These are phyloP conservation scores for Ostreobium quekettii DNA, from an alignment of 139 green algal species.

Conservation along the genomic window DNA sequence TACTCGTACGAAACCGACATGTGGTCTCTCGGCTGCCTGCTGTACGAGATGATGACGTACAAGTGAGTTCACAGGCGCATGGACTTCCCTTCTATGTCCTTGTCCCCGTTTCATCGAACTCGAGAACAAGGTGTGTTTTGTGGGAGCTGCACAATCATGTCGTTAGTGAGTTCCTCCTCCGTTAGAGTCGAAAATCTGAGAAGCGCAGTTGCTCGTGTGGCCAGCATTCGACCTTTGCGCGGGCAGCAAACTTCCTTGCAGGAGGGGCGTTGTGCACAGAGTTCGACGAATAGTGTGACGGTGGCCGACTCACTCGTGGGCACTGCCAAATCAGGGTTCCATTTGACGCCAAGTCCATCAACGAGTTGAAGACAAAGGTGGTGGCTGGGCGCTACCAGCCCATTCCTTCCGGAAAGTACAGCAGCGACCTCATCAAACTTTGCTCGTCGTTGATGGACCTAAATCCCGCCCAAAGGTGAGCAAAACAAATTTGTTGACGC, in stretches of 20 bases:
- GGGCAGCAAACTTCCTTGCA: too few species aligned
- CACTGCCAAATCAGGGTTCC: constrained; percentile 40
- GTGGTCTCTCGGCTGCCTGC: constrained; percentile 72
- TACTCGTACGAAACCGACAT: constrained; percentile 75
- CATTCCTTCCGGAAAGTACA: constrained; percentile 42
- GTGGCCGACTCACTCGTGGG: neutral
- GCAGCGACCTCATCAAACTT: constrained; percentile 39
- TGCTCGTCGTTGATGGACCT: constrained; percentile 44
- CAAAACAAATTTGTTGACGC: neutral
- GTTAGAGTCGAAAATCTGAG: too few species aligned
- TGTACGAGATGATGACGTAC: constrained; percentile 80
- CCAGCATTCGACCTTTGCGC: too few species aligned
- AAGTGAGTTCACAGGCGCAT: constrained; percentile 19
- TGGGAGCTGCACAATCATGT: too few species aligned
- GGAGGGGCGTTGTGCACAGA: too few species aligned
- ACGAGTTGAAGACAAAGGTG: constrained; percentile 53
- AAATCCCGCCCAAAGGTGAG: constrained; percentile 40
- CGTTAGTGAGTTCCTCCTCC: too few species aligned
- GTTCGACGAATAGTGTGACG: too few species aligned
- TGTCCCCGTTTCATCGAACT: constrained; percentile 3
- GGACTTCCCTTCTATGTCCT: constrained; percentile 6
- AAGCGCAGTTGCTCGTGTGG: too few species aligned
- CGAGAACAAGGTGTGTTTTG: too few species aligned
- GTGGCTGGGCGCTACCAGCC: constrained; percentile 40
- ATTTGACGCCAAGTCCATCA: constrained; percentile 55